Conservation (phyloP, 176 grass and related monocot species). For the Avena sativa region DNA sequence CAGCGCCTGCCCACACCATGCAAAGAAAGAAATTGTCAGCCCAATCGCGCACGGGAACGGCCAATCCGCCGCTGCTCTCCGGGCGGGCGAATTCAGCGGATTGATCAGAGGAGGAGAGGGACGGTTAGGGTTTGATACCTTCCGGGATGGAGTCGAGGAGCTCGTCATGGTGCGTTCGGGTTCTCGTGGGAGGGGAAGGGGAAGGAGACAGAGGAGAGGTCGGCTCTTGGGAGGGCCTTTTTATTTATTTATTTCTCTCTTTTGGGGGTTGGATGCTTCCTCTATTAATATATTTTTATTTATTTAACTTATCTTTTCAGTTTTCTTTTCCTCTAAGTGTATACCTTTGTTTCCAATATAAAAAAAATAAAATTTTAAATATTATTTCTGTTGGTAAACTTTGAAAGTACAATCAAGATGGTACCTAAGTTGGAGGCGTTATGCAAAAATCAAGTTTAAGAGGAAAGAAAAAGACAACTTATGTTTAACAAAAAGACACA, state of each 20-base stretch:
- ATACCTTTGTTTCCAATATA: no score
- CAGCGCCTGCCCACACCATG: slow-evolving; percentile 58
- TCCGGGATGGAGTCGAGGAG: slow-evolving; percentile 57
- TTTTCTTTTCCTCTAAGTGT: neutral
- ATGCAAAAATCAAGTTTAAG: no score
- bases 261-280: neutral
- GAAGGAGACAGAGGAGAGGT: slow-evolving; percentile 14
- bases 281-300: no score
- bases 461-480: no score
- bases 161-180: slow-evolving; percentile 54
- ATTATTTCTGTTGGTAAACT: neutral
- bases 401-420: neutral
- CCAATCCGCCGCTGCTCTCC: neutral
- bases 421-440: no score
- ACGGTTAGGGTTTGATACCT: slow-evolving; percentile 37
- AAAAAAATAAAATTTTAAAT: no score
- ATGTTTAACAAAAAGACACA: no score
- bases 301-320: no score
- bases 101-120: slow-evolving; percentile 1
- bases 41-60: slow-evolving; percentile 21
- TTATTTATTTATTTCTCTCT: neutral
- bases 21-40: neutral
- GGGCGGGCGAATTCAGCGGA: slow-evolving; percentile 27
- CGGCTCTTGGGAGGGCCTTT: neutral
- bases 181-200: slow-evolving; percentile 1